Conservation (phyloP, 257 asterid genomes). For the Agastache rugosa region DNA sequence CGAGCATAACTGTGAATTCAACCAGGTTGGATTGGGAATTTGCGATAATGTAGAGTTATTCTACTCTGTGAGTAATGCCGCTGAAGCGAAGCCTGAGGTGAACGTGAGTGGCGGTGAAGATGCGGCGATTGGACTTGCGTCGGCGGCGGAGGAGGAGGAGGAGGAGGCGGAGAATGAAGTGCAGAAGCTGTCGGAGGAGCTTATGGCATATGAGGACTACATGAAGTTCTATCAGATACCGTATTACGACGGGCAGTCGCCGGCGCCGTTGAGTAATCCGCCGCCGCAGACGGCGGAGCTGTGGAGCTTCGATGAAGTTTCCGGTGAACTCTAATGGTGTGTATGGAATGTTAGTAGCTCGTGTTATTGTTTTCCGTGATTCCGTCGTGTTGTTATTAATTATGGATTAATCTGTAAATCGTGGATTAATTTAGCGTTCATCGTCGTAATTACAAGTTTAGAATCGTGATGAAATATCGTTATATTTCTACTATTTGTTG, state of each 20-base stretch:
- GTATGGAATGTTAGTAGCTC: not conserved
- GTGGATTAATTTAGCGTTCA: conserved; percentile 4
- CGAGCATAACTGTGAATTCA: not conserved
- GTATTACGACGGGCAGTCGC: conserved; percentile 76
- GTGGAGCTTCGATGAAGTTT: conserved; percentile 77
- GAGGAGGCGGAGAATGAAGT: conserved; percentile 41
- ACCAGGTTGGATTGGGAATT: conserved; percentile 16
- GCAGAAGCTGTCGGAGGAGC: conserved; percentile 74
- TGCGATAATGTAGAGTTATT: not conserved
- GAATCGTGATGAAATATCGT: not conserved
- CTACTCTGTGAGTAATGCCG: conserved; percentile 3
- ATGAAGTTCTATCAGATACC: conserved; percentile 90
- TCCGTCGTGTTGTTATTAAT: not conserved
- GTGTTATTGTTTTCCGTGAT: not conserved
- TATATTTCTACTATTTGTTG: not conserved
- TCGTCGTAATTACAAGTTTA: not conserved
- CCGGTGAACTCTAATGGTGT: conserved; percentile 12
- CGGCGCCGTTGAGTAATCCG: conserved; percentile 41
- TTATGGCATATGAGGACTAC: conserved; percentile 76
- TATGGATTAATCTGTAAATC: conserved; percentile 25
- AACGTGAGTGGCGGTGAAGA: not conserved
- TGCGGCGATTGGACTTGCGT: not conserved
- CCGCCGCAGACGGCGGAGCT: conserved; percentile 62
- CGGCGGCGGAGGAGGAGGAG: conserved; percentile 12
- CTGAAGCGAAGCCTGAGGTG: conserved; percentile 34